These are phyloP conservation scores for Colletotrichum acutatum DNA, from an alignment of 2,329 filamentous ascomycete species.

Conservation along the genomic window DNA sequence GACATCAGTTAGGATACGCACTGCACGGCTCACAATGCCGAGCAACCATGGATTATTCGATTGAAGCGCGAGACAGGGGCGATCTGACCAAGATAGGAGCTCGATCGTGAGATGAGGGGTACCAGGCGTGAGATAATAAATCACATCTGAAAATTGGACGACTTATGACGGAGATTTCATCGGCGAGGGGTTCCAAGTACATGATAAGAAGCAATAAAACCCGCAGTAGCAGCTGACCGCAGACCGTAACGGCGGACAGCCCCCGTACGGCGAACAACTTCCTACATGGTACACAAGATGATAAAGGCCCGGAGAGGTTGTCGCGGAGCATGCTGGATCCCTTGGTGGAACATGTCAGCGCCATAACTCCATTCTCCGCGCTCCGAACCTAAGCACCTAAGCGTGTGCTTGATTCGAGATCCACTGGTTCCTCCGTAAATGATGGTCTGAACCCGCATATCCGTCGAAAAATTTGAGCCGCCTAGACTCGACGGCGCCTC, in stretches of 20 bases:
- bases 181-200: background rate
- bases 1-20: background rate
- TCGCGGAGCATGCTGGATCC: background rate
- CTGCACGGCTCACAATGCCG: background rate
- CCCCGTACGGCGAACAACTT: slow-evolving; percentile 10
- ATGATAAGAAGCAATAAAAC: slow-evolving; percentile 4
- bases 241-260: slow-evolving; percentile 11
- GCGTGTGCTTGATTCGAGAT: background rate
- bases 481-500: slow-evolving; percentile 7
- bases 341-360: background rate
- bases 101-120: background rate
- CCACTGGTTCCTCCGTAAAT: background rate
- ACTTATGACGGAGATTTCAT: background rate
- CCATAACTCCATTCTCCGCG: background rate
- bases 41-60: background rate
- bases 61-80: background rate
- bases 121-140: slow-evolving; percentile 16
- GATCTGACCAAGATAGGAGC: background rate
- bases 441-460: background rate
- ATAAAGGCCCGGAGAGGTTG: background rate
- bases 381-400: background rate
- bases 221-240: background rate
- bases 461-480: slow-evolving; percentile 14
- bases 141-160: slow-evolving; percentile 13
- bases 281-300: background rate